Conservation (phyloP, 805 yeast species). For the Torulaspora quercuum region DNA sequence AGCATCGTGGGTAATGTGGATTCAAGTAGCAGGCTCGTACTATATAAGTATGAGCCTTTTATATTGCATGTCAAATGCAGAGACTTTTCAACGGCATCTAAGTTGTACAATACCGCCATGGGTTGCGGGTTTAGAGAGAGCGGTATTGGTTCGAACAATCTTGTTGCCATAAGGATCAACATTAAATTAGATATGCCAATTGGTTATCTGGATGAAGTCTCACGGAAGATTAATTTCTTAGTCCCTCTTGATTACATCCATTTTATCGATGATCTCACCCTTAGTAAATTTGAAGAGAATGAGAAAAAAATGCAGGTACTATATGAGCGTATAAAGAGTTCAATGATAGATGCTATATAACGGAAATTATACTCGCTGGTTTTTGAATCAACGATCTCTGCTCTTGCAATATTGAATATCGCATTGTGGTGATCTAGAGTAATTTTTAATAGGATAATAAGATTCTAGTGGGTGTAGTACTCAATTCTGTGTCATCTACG, state of each 20-base stretch:
- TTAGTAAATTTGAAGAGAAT: constrained; percentile 66
- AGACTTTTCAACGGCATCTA: constrained; percentile 53
- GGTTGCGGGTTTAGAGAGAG: constrained; percentile 82
- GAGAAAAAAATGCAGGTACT: constrained; percentile 51
- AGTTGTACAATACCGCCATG: constrained; percentile 68
- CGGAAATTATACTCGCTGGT: too few species aligned
- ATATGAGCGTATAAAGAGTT: constrained; percentile 40
- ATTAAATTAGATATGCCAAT: constrained; percentile 75
- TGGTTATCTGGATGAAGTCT: constrained; percentile 46
- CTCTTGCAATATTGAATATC: too few species aligned
- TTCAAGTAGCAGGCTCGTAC: constrained; percentile 48
- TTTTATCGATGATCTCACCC: constrained; percentile 51
- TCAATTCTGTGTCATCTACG: too few species aligned
- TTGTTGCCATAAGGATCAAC: constrained; percentile 69
- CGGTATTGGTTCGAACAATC: constrained; percentile 75
- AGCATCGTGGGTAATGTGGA: constrained; percentile 4
- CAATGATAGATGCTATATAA: constrained; percentile 26
- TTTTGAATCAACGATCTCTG: too few species aligned
- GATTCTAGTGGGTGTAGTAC: too few species aligned
- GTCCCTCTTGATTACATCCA: constrained; percentile 53
- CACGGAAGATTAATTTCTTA: constrained; percentile 38
- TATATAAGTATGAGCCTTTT: constrained; percentile 81
- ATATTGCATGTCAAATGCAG: constrained; percentile 82
- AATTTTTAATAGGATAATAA: too few species aligned
- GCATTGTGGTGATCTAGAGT: too few species aligned